Conservation (phyloP, 306 rosid species). For the Amphicarpaea edgeworthii region DNA sequence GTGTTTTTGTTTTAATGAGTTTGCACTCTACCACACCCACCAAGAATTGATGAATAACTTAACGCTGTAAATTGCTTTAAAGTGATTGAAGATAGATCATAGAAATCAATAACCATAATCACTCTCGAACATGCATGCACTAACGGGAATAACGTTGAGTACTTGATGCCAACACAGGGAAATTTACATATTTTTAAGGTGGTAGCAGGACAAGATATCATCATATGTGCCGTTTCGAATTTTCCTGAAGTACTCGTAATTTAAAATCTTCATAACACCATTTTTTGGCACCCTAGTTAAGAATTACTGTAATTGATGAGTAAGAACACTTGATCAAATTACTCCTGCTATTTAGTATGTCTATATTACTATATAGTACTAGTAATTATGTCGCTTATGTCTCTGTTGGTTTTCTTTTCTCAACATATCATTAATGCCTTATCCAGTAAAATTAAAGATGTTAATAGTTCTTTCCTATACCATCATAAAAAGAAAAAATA, state of each 20-base stretch:
- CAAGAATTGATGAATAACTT: background rate
- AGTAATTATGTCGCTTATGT: background rate
- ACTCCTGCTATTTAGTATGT: background rate
- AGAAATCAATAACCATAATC: slow-evolving; percentile 53
- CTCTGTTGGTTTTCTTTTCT: background rate
- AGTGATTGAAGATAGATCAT: background rate
- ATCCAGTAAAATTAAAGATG: background rate
- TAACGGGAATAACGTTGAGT: slow-evolving; percentile 54
- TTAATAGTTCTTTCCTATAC: background rate
- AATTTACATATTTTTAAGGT: slow-evolving; percentile 14
- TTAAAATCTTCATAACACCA: background rate
- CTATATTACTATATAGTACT: background rate
- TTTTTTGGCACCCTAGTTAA: too few relatives aligned
- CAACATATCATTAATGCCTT: background rate
- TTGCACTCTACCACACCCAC: background rate
- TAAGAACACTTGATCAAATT: background rate
- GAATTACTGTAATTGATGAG: background rate
- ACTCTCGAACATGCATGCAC: slow-evolving; percentile 45
- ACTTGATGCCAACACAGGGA: slow-evolving; percentile 56
- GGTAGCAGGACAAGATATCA: slow-evolving; percentile 44
- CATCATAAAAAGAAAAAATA: background rate
- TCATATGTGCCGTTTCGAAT: background rate
- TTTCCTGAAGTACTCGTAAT: background rate
- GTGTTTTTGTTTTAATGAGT: slow-evolving; percentile 49
- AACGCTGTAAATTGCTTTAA: background rate